Base-by-base conservation (phyloP, 2,329 filamentous ascomycete genomes). In the Claviceps purpurea region DNA sequence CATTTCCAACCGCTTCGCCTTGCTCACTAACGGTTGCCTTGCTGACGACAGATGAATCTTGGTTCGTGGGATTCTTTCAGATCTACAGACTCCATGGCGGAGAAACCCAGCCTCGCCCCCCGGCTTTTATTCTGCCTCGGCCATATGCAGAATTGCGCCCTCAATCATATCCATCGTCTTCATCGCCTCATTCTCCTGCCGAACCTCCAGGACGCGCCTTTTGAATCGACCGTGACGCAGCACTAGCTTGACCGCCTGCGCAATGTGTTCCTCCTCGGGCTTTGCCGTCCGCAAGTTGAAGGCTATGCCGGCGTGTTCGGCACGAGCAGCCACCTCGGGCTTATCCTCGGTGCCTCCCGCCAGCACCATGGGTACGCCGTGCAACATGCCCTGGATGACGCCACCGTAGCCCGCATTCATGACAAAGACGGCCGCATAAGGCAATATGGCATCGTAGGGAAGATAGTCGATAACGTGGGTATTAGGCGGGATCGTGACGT, bases 351-450 rank as follows among this genome's bases (percentile, higher is more conserved):
- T 64, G 18, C 61, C 58, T 1, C 74, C 73, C 0, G 71, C 67
- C 24, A 76, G 59, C 2, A 77, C 68, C 59, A 76, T 66, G 1
- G 74, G 73, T 20, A 75, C 69, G 0, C 72, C 71, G 52, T 71
- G 67, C 34, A 67, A 63, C 2, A 75, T 59, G 2, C 66, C 68
- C 51, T 76, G 72, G 22, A 68, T 64, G 47, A 75, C 67, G 1
- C 70, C 72, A 4, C 73, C 72, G 52, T 73, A 77, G 3, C 74
- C 73, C 11, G 68, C 74, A 47, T 76, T 77, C 11, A 67, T 67
- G 16, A 77, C 64, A 30, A 76, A 73, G 0, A 73, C 65, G 42
- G 69, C 72, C 37, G 65, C 64, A 58, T 74, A 55, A 1, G 69
- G 68, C 1, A 78, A 62, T 1, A 76, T 53, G 0, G 65, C 61